Conservation (phyloP, 2,329 filamentous ascomycete species). For the Aspergillus chevalieri region DNA sequence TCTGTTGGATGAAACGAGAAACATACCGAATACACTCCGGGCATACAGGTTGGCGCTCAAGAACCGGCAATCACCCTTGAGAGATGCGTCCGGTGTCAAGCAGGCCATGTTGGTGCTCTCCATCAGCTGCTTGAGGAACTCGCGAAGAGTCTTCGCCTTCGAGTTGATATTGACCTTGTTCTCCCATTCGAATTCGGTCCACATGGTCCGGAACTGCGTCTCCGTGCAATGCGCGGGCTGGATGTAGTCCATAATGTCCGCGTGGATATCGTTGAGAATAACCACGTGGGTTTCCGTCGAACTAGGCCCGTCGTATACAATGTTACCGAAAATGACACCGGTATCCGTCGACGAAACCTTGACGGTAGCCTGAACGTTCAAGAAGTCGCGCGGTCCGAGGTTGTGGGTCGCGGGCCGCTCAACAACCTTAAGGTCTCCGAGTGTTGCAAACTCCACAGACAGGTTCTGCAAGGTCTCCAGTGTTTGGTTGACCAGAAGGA, state of each 20-base stretch:
- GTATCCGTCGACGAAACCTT: slow-evolving; percentile 98
- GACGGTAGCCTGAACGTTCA: slow-evolving; percentile 97
- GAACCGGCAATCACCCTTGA: slow-evolving; percentile 98
- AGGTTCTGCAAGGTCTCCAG: slow-evolving; percentile 94
- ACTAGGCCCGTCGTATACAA: slow-evolving; percentile 91
- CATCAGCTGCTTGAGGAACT: slow-evolving; percentile 93
- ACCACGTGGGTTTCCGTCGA: slow-evolving; percentile 93
- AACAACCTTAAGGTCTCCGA: slow-evolving; percentile 95
- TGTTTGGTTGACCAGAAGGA: slow-evolving; percentile 94
- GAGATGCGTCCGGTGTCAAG: slow-evolving; percentile 87
- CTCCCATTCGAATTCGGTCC: slow-evolving; percentile 99
- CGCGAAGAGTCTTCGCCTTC: slow-evolving; percentile 83
- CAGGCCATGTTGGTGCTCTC: slow-evolving; percentile 98
- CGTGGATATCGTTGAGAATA: slow-evolving; percentile 94
- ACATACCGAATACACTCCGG: slow-evolving; percentile 92
- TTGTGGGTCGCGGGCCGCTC: slow-evolving; percentile 96
- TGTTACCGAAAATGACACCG: slow-evolving; percentile 97
- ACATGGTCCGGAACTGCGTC: slow-evolving; percentile 99
- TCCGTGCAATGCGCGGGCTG: slow-evolving; percentile 94
- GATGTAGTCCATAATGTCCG: slow-evolving; percentile 99
- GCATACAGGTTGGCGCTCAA: slow-evolving; percentile 95
- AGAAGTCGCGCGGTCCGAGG: slow-evolving; percentile 88
- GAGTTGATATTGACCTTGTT: slow-evolving; percentile 99
- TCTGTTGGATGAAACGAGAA: not conserved
- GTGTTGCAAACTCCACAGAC: slow-evolving; percentile 95